phyloP scores from a whole-genome alignment of 345 rosid species.

The Salix brachista region DNA sequence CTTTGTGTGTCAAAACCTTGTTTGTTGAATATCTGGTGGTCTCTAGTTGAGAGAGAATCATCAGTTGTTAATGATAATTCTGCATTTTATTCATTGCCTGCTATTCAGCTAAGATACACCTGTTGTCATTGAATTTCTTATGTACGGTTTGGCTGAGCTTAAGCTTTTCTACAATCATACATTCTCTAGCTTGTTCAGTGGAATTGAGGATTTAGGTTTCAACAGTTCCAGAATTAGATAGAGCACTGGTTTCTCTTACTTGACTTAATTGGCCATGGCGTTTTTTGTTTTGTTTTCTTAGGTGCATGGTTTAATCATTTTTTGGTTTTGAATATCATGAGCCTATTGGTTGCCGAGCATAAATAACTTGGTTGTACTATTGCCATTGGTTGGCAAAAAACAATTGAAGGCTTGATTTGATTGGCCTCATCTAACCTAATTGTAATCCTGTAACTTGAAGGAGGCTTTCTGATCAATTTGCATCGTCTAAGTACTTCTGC shows the following conservation, averaged over 20 bases:
- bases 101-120: too few species aligned
- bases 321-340: not conserved
- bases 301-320: not conserved
- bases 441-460: not conserved
- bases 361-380: not conserved
- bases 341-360: not conserved
- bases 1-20: too few species aligned
- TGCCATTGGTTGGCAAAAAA: not conserved
- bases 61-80: too few species aligned
- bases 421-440: not conserved
- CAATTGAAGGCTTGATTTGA: not conserved
- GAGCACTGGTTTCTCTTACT: constrained; percentile 52
- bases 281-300: constrained; percentile 30
- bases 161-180: too few species aligned
- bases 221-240: constrained; percentile 76
- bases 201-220: not conserved
- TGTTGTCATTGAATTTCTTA: too few species aligned
- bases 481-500: not conserved
- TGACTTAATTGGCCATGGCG: constrained; percentile 7
- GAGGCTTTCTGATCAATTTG: not conserved
- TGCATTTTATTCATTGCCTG: too few species aligned
- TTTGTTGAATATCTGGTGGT: too few species aligned
- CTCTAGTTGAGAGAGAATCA: too few species aligned
- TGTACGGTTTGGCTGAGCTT: too few species aligned
- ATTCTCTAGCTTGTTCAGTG: too few species aligned